phyloP scores from a whole-genome alignment of 495 filamentous ascomycete species.

The Apodospora peruviana region DNA sequence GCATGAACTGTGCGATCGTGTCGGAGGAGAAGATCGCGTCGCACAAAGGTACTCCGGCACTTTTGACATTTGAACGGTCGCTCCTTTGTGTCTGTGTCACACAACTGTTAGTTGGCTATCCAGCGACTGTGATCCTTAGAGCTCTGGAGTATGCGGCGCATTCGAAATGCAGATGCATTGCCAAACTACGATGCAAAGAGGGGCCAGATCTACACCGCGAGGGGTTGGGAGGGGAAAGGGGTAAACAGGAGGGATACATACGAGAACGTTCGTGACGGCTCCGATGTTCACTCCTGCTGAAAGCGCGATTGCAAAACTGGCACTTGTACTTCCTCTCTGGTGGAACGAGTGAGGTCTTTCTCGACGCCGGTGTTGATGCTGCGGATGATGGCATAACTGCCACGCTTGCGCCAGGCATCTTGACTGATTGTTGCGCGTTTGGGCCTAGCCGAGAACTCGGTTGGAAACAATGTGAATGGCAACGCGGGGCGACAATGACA shows the following conservation, averaged over 20 bases:
- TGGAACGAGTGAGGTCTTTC: constrained; percentile 55
- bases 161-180: not conserved
- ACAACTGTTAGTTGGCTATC: constrained; percentile 2
- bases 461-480: constrained; percentile 22
- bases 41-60: constrained; percentile 96
- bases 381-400: constrained; percentile 51
- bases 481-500: constrained; percentile 29
- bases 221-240: not conserved
- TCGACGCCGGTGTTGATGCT: constrained; percentile 54
- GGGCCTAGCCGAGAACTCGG: constrained; percentile 16
- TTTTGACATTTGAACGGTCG: constrained; percentile 97
- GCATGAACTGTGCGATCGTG: constrained; percentile 98
- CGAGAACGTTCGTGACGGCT: constrained; percentile 96
- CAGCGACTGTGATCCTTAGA: too few species aligned
- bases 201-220: not conserved
- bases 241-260: constrained; percentile 52
- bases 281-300: constrained; percentile 94
- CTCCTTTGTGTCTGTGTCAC: constrained; percentile 83
- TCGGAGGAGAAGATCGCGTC: constrained; percentile 89
- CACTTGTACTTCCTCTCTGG: constrained; percentile 98
- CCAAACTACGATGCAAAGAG: too few species aligned
- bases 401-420: constrained; percentile 63
- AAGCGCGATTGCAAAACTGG: constrained; percentile 95
- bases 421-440: constrained; percentile 42
- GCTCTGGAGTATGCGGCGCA: too few species aligned